phyloP scores from a whole-genome alignment of 345 rosid species.

The Schrenkiella parvula region DNA sequence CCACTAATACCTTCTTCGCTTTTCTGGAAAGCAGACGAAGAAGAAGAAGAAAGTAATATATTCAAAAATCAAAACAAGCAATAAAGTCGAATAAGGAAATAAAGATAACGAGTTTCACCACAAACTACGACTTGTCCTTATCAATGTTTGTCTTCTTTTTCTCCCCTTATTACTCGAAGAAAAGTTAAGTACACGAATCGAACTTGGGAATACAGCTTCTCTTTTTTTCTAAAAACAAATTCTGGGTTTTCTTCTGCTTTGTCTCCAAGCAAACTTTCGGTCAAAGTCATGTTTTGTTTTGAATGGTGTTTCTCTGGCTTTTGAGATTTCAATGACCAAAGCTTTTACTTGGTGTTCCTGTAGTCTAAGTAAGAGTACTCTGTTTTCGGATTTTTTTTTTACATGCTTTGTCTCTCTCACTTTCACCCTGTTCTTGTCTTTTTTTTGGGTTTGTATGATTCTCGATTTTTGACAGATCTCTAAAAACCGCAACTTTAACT shows the following conservation, averaged over 20 bases:
- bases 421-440: background rate
- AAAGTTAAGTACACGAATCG: slow-evolving; percentile 1
- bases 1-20: slow-evolving; percentile 23
- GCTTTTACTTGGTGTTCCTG: background rate
- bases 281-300: slow-evolving; percentile 13
- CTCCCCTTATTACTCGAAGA: slow-evolving; percentile 1
- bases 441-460: slow-evolving; percentile 4
- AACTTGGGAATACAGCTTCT: background rate
- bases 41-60: slow-evolving; percentile 3
- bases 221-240: background rate
- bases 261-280: slow-evolving; percentile 48
- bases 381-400: background rate
- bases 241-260: slow-evolving; percentile 49
- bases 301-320: background rate
- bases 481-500: background rate
- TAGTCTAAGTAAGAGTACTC: slow-evolving; percentile 32
- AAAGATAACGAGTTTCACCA: background rate
- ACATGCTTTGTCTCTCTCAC: background rate
- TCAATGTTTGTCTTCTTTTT: slow-evolving; percentile 7
- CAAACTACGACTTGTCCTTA: slow-evolving; percentile 26
- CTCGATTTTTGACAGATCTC: background rate
- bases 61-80: background rate
- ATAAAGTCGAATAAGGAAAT: background rate
- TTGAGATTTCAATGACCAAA: background rate
- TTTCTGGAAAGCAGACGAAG: slow-evolving; percentile 20